A percentile compares a stretch with the other conserved stretches of the same genome.
Evolutionary conservation across 2,329 filamentous ascomycete genomes (phyloP).

Genomic region (Emergomyces orientalis): DNA sequence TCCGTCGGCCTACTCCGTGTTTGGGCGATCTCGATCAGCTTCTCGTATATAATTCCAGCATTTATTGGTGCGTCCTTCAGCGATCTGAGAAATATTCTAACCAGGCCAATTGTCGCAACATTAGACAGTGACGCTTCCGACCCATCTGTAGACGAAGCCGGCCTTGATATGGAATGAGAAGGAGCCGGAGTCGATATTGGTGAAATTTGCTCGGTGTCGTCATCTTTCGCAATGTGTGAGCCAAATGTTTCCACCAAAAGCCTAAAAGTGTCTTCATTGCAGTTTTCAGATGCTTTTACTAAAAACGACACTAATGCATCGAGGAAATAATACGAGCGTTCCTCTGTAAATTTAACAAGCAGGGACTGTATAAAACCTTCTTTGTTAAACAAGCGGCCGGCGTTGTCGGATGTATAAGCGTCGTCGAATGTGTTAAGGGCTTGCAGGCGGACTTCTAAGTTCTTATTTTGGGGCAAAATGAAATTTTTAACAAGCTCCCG

Average conservation of each 20-base stretch:
- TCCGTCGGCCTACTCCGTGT: slow-evolving; percentile 54
- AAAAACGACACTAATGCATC: slow-evolving; percentile 33
- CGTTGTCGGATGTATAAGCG: slow-evolving; percentile 27
- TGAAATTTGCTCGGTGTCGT: slow-evolving; percentile 21
- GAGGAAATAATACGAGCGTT: slow-evolving; percentile 31
- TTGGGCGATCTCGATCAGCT: slow-evolving; percentile 55
- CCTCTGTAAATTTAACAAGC: slow-evolving; percentile 28
- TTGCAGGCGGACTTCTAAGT: slow-evolving; percentile 32
- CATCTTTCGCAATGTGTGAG: slow-evolving; percentile 29
- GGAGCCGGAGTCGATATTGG: slow-evolving; percentile 35
- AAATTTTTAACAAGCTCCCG: slow-evolving; percentile 30
- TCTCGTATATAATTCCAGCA: slow-evolving; percentile 52
- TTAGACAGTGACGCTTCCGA: slow-evolving; percentile 40
- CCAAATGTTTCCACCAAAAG: slow-evolving; percentile 27
- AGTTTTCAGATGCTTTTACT: slow-evolving; percentile 26
- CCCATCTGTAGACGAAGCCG: slow-evolving; percentile 24
- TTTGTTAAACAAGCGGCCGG: slow-evolving; percentile 24
- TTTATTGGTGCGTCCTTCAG: slow-evolving; percentile 59
- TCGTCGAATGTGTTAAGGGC: slow-evolving; percentile 34
- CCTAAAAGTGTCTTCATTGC: slow-evolving; percentile 27
- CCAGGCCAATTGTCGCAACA: slow-evolving; percentile 60
- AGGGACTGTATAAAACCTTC: slow-evolving; percentile 28
- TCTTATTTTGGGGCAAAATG: slow-evolving; percentile 29
- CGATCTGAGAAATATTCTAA: slow-evolving; percentile 65
- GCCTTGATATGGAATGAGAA: slow-evolving; percentile 23